These are phyloP conservation scores for Hapsidospora chrysogenum DNA, from an alignment of 495 filamentous ascomycete species.

Conservation along the genomic window DNA sequence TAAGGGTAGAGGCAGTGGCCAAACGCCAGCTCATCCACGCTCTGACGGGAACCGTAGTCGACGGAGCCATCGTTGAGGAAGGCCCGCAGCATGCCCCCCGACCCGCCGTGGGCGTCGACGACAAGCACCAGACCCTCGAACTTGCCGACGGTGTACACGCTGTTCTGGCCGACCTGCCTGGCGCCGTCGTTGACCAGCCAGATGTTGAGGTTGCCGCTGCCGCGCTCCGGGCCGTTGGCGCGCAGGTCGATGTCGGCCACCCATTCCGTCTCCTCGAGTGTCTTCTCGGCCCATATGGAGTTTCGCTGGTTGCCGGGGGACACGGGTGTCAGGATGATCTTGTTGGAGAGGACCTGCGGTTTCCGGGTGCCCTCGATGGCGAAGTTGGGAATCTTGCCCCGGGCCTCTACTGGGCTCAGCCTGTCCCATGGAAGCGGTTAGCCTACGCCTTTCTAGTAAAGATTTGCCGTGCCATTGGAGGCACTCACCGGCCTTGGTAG, in stretches of 20 bases:
- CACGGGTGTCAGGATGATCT: constrained; percentile 79
- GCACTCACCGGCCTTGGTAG: constrained; percentile 42
- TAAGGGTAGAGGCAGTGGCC: constrained; percentile 85
- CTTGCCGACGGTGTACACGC: constrained; percentile 62
- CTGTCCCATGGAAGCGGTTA: constrained; percentile 9
- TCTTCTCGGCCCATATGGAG: constrained; percentile 61
- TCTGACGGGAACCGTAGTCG: constrained; percentile 64
- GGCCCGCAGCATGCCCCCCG: constrained; percentile 64
- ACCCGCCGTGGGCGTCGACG: constrained; percentile 74
- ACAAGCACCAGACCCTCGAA: constrained; percentile 83
- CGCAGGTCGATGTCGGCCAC: constrained; percentile 73
- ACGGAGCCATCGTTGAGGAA: constrained; percentile 85
- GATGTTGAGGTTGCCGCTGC: constrained; percentile 76
- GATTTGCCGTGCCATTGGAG: not conserved
- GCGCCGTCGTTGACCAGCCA: constrained; percentile 74
- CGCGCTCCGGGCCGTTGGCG: constrained; percentile 69
- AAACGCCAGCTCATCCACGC: constrained; percentile 75
- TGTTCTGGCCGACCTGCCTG: constrained; percentile 44
- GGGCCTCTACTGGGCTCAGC: constrained; percentile 21
- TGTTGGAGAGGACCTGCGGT: constrained; percentile 73
- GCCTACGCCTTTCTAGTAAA: not conserved
- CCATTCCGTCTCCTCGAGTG: constrained; percentile 50
- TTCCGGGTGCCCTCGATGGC: constrained; percentile 50
- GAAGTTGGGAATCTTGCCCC: constrained; percentile 32
- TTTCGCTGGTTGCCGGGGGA: constrained; percentile 74